Evolutionary conservation across 163 green algal species (phyloP), one percentile per base, ranked within the genome.

Genomic region (Prototheca wickerhamii): DNA sequence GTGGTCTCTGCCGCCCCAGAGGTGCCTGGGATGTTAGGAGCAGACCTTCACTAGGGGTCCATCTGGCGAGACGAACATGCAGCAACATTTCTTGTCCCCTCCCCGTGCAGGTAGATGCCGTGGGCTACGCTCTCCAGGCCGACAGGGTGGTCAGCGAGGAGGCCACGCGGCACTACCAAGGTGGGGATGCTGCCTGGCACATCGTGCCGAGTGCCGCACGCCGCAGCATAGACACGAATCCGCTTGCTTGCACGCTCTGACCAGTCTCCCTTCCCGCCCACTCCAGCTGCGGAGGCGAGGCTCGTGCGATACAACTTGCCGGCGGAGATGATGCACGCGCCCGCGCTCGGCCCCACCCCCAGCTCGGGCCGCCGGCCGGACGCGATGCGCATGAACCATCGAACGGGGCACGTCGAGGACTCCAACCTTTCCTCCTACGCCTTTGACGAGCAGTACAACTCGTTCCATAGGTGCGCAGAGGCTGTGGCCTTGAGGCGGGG

Each of bases 371-470:
- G 34, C 15, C 12, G 66, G 34, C 4, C 55, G 17, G 80, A 84
- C 29, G 74, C 73, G 31, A 89, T 85, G 17, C 64, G 87, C 55
- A 76, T 79, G 29, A 97, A 98, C 75, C 89, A 96, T 71, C 75
- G 81, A 4, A 49, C 81, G 4, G 91, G 91, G 0, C 76, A 91
- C 57, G 90, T 96, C 23, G 86, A 96, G 78, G 81, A 83, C 63
- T 64, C 83, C 34, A 76, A 91, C 69, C 75, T 95, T 62, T 64
- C 77, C 49, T 63, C 67, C n/a, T 91, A 83, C 64, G 66, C 82
- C 34, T 98, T 98, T 81, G 89, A 97, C 35, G 84, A 95, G 65
- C 84, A 97, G 76, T 95, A 91, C 81, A 84, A 92, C 73, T 91
- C 81, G 3, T 97, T 92, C 64, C 76, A 95, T 56, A 61, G 34